A percentile compares a stretch with the other conserved stretches of the same genome.
Evolutionary conservation across 2,329 filamentous ascomycete genomes (phyloP).

Genomic region (Trichophyton rubrum): DNA sequence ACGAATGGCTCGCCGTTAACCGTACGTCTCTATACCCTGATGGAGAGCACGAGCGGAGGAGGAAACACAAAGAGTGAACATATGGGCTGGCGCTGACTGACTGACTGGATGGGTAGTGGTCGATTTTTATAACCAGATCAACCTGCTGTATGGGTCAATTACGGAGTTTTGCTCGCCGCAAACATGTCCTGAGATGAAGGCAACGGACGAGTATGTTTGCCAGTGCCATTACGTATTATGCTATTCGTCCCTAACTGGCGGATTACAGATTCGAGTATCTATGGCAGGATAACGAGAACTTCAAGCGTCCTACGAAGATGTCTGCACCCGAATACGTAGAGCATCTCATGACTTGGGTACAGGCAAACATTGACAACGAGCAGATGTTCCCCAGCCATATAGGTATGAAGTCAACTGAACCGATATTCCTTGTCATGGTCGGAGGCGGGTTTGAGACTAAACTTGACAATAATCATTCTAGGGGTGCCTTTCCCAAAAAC

Average conservation of each 20-base stretch:
- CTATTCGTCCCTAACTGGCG: not conserved
- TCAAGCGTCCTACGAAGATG: conserved; percentile 96
- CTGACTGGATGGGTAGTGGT: conserved; percentile 53
- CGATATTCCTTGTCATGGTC: not conserved
- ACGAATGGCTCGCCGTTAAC: conserved; percentile 97
- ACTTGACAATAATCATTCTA: conserved; percentile 18
- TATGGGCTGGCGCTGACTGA: not conserved
- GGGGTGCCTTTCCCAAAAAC: conserved; percentile 90
- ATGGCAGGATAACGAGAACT: conserved; percentile 93
- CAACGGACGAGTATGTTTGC: conserved; percentile 76
- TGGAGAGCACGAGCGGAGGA: not conserved
- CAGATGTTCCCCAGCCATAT: conserved; percentile 88
- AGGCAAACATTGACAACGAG: conserved; percentile 91
- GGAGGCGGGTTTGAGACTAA: not conserved
- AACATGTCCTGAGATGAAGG: conserved; percentile 98
- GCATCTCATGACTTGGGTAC: conserved; percentile 94
- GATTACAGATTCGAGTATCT: conserved; percentile 78
- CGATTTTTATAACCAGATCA: conserved; percentile 99
- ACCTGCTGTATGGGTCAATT: conserved; percentile 94
- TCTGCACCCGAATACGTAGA: conserved; percentile 94
- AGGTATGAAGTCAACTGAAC: conserved; percentile 37
- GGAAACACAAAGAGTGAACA: not conserved
- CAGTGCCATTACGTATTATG: not conserved
- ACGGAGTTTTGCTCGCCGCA: conserved; percentile 98
- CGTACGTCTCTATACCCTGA: conserved; percentile 43